Evolutionary conservation across 2,329 filamentous ascomycete species (phyloP), one percentile per base, ranked within the genome.

Genomic region (Xylaria sp.): DNA sequence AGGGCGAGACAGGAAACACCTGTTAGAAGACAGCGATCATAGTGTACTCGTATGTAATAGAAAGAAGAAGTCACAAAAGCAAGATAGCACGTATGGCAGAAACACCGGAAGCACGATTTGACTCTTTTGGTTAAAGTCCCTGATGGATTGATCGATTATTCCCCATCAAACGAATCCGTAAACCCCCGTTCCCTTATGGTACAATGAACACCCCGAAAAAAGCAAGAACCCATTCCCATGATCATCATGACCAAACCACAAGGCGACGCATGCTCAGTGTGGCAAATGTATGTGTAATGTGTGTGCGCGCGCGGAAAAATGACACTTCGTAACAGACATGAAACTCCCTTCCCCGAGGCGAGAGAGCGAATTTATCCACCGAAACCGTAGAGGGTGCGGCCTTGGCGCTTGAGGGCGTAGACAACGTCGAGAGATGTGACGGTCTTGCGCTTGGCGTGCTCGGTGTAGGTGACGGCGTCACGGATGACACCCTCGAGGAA

Each of bases 401-500:
- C 84, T 76, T 87, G 84, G 73, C 84, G 78, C 80, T 87, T 84
- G 66, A 84, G 76, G 59, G 81, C 81, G 69, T 85, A 84, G 74
- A 86, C 83, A 44, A 86, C 83, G 69, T 86, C 83, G 65, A 86
- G 81, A 3, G 83, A 85, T 55, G 83, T 86, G 74, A 87, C 84
- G 44, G 84, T 87, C 83, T 88, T 88, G 78, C 88, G 84, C 86
- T 91, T 90, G 76, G 86, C 86, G 83, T 91, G 88, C 81, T 91
- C 88, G 69, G 88, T 91, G 82, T 91, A 91, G 74, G 88, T 91
- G 79, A 90, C 85, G 64, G 87, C 86, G 71, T 90, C 87, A 77
- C 87, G 85, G 74, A 91, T 91, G 76, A 91, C 88, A 76, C 86
- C 83, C 79, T 91, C 88, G 70, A 91, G 87, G 86, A 91, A 91